These are phyloP conservation scores for Spinellus fusiger DNA, from an alignment of 192 early-diverging fungal species.

Conservation along the genomic window DNA sequence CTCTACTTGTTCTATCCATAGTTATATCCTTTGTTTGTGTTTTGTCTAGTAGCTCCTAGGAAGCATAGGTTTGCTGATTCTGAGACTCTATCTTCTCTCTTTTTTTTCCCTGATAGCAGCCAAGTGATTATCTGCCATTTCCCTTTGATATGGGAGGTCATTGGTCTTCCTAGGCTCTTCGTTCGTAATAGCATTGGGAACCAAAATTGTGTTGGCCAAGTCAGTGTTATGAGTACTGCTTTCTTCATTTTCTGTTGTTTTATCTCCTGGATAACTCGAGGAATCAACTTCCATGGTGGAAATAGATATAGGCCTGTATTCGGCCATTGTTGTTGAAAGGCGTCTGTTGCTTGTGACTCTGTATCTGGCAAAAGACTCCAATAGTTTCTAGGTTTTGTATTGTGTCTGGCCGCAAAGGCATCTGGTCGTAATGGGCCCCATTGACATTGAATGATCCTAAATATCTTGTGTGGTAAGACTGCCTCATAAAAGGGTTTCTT, in stretches of 20 bases:
- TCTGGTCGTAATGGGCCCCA: neutral
- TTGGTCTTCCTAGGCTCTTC: no score
- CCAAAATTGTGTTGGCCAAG: slow-evolving; percentile 16
- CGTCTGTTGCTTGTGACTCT: slow-evolving; percentile 1
- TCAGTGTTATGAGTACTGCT: slow-evolving; percentile 6
- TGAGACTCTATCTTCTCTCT: no score
- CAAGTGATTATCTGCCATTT: no score
- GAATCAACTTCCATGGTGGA: slow-evolving; percentile 18
- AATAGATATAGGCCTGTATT: slow-evolving; percentile 11
- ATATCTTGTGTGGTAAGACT: neutral
- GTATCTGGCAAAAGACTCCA: slow-evolving; percentile 12
- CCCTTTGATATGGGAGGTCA: no score
- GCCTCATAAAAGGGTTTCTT: neutral
- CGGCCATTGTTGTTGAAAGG: slow-evolving; percentile 14
- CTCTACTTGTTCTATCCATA: no score
- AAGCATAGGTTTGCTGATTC: no score
- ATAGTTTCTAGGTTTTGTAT: neutral
- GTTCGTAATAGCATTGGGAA: slow-evolving; percentile 2
- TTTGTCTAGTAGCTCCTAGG: no score
- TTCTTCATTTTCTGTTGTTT: neutral
- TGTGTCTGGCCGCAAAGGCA: slow-evolving; percentile 5
- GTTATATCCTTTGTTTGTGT: no score
- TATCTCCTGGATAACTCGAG: neutral
- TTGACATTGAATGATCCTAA: neutral
- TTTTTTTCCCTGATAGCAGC: no score